These are phyloP conservation scores for Aspergillus floridensis DNA, from an alignment of 2,329 filamentous ascomycete genomes.

Conservation along the genomic window DNA sequence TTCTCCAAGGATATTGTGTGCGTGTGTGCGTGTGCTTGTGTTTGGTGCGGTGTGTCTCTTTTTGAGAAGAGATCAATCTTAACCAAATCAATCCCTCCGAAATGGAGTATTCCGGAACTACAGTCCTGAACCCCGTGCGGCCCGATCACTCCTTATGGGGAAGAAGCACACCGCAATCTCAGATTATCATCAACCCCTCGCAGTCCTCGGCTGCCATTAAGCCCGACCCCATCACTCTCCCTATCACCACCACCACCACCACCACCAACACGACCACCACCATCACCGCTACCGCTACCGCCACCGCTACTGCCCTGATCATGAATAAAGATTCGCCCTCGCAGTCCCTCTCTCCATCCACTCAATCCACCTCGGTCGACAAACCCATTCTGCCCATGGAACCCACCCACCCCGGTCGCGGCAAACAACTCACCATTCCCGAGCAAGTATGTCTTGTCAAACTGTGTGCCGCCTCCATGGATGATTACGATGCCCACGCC, in stretches of 20 bases:
- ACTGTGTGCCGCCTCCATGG: constrained; percentile 17
- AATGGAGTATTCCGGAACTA: neutral
- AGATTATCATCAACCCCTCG: constrained; percentile 1
- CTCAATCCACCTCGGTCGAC: constrained; percentile 3
- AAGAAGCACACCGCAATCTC: constrained; percentile 12
- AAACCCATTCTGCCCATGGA: neutral
- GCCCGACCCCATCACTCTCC: constrained; percentile 1
- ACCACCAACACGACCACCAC: neutral
- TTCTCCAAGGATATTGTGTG: neutral
- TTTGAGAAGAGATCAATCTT: neutral
- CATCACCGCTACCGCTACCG: neutral
- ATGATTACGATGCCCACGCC: constrained; percentile 12
- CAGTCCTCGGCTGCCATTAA: constrained; percentile 1
- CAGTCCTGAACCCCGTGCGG: neutral
- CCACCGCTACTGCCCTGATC: neutral
- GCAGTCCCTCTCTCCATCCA: constrained; percentile 4
- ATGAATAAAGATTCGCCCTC: neutral
- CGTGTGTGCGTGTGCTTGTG: too few relatives aligned
- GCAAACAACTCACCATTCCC: constrained; percentile 8
- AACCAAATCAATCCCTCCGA: neutral
- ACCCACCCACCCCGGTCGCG: constrained; percentile 8
- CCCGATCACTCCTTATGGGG: constrained; percentile 5
- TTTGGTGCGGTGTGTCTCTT: too few relatives aligned
- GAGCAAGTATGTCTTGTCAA: constrained; percentile 20
- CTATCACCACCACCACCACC: neutral